Conservation (phyloP, 176 grass and related monocot genomes). For the Thinopyrum elongatum region DNA sequence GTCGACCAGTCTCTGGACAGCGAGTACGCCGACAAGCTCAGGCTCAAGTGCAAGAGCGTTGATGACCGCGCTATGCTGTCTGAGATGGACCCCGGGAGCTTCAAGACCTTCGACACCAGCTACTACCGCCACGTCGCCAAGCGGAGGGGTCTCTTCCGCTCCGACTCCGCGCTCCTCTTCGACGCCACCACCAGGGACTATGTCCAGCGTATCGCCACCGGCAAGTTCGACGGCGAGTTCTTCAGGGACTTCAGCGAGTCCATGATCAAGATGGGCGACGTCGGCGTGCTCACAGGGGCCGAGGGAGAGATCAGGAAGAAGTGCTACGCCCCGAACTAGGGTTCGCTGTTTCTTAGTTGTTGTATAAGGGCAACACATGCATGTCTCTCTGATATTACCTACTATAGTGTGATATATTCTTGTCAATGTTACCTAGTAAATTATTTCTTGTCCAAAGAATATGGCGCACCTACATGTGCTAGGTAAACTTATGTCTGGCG, state of each 20-base stretch:
- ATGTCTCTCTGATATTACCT: neutral
- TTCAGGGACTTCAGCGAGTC: neutral
- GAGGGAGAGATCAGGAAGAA: conserved; percentile 32
- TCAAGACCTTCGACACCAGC: conserved; percentile 3
- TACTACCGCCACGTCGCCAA: neutral
- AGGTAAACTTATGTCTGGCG: neutral
- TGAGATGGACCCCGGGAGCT: neutral
- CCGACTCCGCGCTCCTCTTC: neutral
- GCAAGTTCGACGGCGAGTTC: neutral
- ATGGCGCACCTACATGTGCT: neutral
- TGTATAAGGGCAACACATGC: neutral
- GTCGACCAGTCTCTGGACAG: neutral
- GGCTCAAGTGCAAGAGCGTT: neutral
- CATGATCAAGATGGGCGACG: conserved; percentile 32
- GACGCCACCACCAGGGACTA: neutral
- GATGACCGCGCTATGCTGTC: neutral
- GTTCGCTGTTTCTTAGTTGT: neutral
- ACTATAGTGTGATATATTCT: neutral
- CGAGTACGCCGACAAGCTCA: neutral
- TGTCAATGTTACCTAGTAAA: neutral
- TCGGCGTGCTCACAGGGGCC: conserved; percentile 21
- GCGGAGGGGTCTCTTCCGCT: conserved; percentile 6
- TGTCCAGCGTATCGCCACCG: neutral
- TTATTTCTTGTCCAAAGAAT: neutral
- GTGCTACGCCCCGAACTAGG: neutral